Conservation (phyloP, 345 rosid genomes). For the Eutrema japonicum region DNA sequence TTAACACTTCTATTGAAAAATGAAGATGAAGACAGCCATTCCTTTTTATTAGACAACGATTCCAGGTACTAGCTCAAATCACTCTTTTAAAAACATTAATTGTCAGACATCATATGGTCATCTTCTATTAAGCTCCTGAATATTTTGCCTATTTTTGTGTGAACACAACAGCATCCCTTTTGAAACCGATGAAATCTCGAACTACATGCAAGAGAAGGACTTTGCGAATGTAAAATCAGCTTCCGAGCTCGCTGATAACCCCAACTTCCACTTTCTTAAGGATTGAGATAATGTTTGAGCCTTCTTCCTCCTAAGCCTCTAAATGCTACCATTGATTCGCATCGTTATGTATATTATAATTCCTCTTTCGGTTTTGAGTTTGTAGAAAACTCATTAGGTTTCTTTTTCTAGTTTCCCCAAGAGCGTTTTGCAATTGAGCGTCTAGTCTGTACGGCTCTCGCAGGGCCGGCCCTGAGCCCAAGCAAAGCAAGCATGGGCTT, state of each 20-base stretch:
- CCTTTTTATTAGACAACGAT: conserved; percentile 75
- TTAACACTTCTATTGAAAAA: conserved; percentile 69
- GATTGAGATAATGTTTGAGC: conserved; percentile 47
- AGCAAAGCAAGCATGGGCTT: too few species aligned
- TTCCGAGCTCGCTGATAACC: conserved; percentile 67
- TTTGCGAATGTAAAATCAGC: conserved; percentile 65
- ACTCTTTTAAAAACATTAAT: background rate
- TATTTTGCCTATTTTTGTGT: background rate
- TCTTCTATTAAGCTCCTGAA: background rate
- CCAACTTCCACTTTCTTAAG: conserved; percentile 75
- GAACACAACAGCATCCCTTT: conserved; percentile 71
- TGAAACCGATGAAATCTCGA: conserved; percentile 71
- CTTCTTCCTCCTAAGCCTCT: conserved; percentile 1
- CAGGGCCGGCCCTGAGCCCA: too few species aligned
- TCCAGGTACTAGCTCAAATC: conserved; percentile 56
- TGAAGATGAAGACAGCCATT: conserved; percentile 59
- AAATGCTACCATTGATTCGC: conserved; percentile 18
- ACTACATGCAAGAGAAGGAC: conserved; percentile 60
- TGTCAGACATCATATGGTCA: conserved; percentile 29
- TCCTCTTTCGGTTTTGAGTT: background rate
- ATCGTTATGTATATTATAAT: conserved; percentile 13
- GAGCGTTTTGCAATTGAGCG: conserved; percentile 3
- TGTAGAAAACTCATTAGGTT: conserved; percentile 23
- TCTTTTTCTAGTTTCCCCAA: background rate
- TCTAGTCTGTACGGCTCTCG: background rate